Evolutionary conservation across 129 eudicot genomes (phyloP).

Genomic region (Chrysanthemum seticuspe): DNA sequence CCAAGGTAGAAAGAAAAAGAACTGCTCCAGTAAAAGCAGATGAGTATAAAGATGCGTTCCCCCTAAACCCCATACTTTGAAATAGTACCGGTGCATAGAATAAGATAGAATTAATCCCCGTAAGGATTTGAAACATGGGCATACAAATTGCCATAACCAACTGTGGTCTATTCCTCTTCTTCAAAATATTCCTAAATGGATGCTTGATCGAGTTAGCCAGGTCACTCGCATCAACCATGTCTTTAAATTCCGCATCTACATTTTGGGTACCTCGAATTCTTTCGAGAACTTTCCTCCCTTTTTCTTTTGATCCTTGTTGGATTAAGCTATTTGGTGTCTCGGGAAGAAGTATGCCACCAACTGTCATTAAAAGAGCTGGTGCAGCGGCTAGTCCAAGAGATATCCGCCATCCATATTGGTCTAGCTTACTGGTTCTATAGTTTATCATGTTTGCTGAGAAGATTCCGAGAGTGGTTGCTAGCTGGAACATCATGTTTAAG

Average conservation of each 20-base stretch:
- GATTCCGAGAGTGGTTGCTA: conserved; percentile 83
- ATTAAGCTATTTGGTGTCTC: conserved; percentile 89
- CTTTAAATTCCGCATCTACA: conserved; percentile 75
- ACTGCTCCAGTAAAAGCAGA: conserved; percentile 87
- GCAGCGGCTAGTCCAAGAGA: conserved; percentile 80
- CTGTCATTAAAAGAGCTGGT: conserved; percentile 76
- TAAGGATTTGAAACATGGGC: conserved; percentile 84
- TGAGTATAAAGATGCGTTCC: conserved; percentile 69
- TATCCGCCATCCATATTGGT: conserved; percentile 83
- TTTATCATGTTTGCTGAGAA: conserved; percentile 91
- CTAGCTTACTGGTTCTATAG: conserved; percentile 62
- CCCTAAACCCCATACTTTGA: conserved; percentile 69
- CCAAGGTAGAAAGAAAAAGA: conserved; percentile 56
- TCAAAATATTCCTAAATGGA: conserved; percentile 67
- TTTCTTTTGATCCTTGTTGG: conserved; percentile 51
- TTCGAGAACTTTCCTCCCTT: conserved; percentile 59
- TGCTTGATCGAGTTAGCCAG: conserved; percentile 70
- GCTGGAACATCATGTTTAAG: conserved; percentile 81
- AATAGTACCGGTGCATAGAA: conserved; percentile 86
- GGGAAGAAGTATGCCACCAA: conserved; percentile 77
- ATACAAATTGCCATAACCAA: conserved; percentile 77
- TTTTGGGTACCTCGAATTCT: conserved; percentile 67
- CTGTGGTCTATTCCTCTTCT: conserved; percentile 75
- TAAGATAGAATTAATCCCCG: conserved; percentile 75
- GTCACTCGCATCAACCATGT: conserved; percentile 81